phyloP scores from a whole-genome alignment of 2,329 filamentous ascomycete species.

The Venturia aucupariae region DNA sequence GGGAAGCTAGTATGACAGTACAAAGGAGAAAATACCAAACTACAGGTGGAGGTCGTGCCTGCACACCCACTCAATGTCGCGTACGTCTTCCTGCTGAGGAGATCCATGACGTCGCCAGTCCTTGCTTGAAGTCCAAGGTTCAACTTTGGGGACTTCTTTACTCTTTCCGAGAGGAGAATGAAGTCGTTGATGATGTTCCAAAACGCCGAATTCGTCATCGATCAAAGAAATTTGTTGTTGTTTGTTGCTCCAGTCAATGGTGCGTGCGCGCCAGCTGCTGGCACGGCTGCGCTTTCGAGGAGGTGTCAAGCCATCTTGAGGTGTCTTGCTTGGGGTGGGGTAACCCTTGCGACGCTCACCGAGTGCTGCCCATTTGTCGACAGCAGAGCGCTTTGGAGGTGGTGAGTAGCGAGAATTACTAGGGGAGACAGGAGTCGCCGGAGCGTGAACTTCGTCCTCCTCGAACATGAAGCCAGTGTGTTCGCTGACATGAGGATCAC shows the following conservation, averaged over 20 bases:
- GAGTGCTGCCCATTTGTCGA: slow-evolving; percentile 85
- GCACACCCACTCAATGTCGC: slow-evolving; percentile 85
- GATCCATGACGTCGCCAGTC: slow-evolving; percentile 40
- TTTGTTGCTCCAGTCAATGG: slow-evolving; percentile 21
- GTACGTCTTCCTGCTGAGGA: slow-evolving; percentile 49
- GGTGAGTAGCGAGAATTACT: slow-evolving; percentile 49
- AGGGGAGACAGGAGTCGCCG: slow-evolving; percentile 20
- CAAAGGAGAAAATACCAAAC: slow-evolving; percentile 18
- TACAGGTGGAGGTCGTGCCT: slow-evolving; percentile 62
- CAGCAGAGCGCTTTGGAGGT: slow-evolving; percentile 50
- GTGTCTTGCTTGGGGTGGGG: slow-evolving; percentile 43
- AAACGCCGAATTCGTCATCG: slow-evolving; percentile 22
- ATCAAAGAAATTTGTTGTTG: slow-evolving; percentile 10
- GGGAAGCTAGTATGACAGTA: slow-evolving; percentile 8
- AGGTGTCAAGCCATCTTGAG: slow-evolving; percentile 21
- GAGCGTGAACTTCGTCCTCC: slow-evolving; percentile 38
- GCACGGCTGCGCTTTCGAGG: slow-evolving; percentile 30
- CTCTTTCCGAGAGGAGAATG: slow-evolving; percentile 16
- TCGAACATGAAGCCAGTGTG: slow-evolving; percentile 67
- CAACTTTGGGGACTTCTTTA: slow-evolving; percentile 16
- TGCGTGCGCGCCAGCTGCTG: slow-evolving; percentile 26
- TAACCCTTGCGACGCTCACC: slow-evolving; percentile 71
- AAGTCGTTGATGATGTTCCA: slow-evolving; percentile 21
- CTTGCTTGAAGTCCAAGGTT: slow-evolving; percentile 28
- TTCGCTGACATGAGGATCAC: slow-evolving; percentile 51